Percentiles rank a stretch among this genome's conserved stretches.
phyloP scores from a whole-genome alignment of 148 eudicot genomes.

The Fagopyrum tataricum region DNA sequence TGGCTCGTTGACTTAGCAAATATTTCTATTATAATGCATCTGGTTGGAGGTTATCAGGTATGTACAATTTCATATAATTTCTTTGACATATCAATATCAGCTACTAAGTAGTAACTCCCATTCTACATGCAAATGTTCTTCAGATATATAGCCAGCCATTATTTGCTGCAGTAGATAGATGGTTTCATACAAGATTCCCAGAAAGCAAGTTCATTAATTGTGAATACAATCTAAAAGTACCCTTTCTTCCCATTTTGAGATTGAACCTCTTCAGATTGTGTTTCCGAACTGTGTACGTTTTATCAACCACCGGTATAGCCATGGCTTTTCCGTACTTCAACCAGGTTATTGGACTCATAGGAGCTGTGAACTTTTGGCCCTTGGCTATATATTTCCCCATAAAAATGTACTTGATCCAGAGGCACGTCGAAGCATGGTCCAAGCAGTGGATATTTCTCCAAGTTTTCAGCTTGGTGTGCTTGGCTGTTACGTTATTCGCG shows the following conservation, averaged over 20 bases:
- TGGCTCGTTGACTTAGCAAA: conserved; percentile 72
- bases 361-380: conserved; percentile 59
- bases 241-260: conserved; percentile 23
- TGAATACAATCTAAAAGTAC: conserved; percentile 19
- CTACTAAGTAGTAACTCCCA: too few relatives aligned
- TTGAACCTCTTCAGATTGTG: conserved; percentile 41
- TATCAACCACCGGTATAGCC: conserved; percentile 33
- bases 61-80: neutral
- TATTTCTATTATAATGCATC: conserved; percentile 57
- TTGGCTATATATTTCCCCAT: conserved; percentile 48
- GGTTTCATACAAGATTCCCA: conserved; percentile 26
- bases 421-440: conserved; percentile 37
- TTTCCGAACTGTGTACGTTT: conserved; percentile 46
- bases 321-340: conserved; percentile 53
- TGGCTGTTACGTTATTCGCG: conserved; percentile 35
- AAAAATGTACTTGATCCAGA: conserved; percentile 46
- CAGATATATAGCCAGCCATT: conserved; percentile 50
- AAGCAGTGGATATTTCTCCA: conserved; percentile 33
- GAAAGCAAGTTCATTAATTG: conserved; percentile 23
- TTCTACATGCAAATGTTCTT: neutral
- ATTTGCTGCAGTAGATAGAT: conserved; percentile 39
- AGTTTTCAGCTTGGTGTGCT: conserved; percentile 22
- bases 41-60: conserved; percentile 82
- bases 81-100: too few relatives aligned
- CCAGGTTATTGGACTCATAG: conserved; percentile 48